Evolutionary conservation across 1,139 yeast genomes (phyloP).

Genomic region (Saccharomycopsis phalli): DNA sequence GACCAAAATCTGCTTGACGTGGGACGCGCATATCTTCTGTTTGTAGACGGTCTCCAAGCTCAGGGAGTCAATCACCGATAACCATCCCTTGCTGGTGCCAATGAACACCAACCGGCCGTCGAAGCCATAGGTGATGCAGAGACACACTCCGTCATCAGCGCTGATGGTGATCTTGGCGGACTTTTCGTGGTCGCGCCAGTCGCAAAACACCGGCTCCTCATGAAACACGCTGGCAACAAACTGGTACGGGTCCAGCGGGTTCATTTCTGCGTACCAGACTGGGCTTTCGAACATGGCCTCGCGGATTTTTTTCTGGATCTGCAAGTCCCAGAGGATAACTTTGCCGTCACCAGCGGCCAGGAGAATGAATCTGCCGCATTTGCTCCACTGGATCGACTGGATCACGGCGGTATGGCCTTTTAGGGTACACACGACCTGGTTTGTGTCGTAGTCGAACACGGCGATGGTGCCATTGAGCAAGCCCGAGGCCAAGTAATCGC

Average conservation of each 20-base stretch:
- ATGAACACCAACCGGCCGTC: conserved; percentile 48
- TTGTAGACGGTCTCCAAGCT: conserved; percentile 35
- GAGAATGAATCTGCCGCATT: conserved; percentile 60
- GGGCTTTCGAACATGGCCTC: conserved; percentile 56
- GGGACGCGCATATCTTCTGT: conserved; percentile 53
- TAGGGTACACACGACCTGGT: conserved; percentile 30
- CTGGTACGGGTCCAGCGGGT: conserved; percentile 38
- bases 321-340: conserved; percentile 73
- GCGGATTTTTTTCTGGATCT: conserved; percentile 34
- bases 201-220: conserved; percentile 50
- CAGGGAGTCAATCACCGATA: conserved; percentile 36
- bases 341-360: conserved; percentile 84
- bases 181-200: conserved; percentile 29
- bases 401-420: conserved; percentile 59
- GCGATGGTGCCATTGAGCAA: conserved; percentile 69
- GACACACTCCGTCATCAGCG: conserved; percentile 28
- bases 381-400: conserved; percentile 73
- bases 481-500: conserved; percentile 88
- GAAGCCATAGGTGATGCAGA: conserved; percentile 31
- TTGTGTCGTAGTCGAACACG: conserved; percentile 67
- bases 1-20: conserved; percentile 61
- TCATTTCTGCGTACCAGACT: conserved; percentile 58
- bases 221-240: conserved; percentile 43
- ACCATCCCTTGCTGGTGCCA: conserved; percentile 77
- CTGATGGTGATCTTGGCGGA: conserved; percentile 15